phyloP scores from a whole-genome alignment of 2,329 filamentous ascomycete genomes.

The Colletotrichum magnum region DNA sequence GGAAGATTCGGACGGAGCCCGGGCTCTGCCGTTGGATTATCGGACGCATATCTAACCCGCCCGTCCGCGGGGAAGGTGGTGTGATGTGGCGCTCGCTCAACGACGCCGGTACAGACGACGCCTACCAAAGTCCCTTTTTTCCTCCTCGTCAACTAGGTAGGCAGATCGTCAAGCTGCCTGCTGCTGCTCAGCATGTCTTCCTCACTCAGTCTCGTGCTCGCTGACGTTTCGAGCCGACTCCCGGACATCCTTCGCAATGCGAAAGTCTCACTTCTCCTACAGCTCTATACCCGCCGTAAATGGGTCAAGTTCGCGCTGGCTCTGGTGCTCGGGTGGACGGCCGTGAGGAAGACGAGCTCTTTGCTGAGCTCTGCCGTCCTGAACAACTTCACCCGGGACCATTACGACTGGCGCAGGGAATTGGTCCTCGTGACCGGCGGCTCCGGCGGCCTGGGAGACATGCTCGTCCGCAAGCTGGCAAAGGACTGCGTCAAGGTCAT shows the following conservation, averaged over 20 bases:
- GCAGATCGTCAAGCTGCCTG: too few relatives aligned
- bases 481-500: slow-evolving; percentile 35
- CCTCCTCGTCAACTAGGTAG: too few relatives aligned
- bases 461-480: slow-evolving; percentile 31
- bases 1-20: slow-evolving; percentile 20
- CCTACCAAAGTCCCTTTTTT: too few relatives aligned
- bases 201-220: background rate
- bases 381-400: slow-evolving; percentile 32
- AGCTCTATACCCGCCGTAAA: background rate
- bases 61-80: background rate
- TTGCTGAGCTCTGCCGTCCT: slow-evolving; percentile 7
- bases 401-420: slow-evolving; percentile 35
- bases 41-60: background rate
- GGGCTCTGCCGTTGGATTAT: background rate
- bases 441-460: slow-evolving; percentile 29
- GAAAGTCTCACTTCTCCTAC: slow-evolving; percentile 2
- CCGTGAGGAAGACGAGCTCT: slow-evolving; percentile 9
- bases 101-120: too few relatives aligned
- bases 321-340: slow-evolving; percentile 5
- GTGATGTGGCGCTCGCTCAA: too few relatives aligned
- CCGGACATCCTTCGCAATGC: background rate
- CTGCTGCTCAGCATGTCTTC: slow-evolving; percentile 3
- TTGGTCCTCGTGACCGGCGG: slow-evolving; percentile 51
- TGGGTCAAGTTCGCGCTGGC: slow-evolving; percentile 18
- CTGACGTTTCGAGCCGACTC: slow-evolving; percentile 1